phyloP scores from a whole-genome alignment of 2,329 filamentous ascomycete genomes.

The Aspergillus pseudoviridinutans region DNA sequence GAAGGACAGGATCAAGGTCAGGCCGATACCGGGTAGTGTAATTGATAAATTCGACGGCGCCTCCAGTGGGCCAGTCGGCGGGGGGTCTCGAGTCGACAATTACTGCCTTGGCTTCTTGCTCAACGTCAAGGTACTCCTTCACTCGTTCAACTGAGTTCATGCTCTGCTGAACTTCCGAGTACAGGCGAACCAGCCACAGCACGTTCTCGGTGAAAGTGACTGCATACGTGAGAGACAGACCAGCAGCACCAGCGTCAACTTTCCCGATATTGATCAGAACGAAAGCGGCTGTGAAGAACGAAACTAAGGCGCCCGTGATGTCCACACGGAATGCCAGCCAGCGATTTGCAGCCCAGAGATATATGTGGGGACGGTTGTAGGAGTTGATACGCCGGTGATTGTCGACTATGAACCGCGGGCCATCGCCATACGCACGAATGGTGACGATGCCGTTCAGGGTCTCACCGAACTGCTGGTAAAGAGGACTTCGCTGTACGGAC shows the following conservation, averaged over 20 bases:
- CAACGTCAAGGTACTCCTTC: conserved; percentile 94
- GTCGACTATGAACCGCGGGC: conserved; percentile 87
- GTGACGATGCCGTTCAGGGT: conserved; percentile 92
- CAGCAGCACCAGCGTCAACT: conserved; percentile 86
- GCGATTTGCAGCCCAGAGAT: conserved; percentile 91
- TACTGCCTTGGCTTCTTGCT: conserved; percentile 80
- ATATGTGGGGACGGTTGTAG: conserved; percentile 90
- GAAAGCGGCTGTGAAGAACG: conserved; percentile 90
- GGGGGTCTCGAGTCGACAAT: conserved; percentile 75
- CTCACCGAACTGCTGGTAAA: conserved; percentile 98
- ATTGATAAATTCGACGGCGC: conserved; percentile 78
- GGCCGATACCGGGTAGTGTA: conserved; percentile 87
- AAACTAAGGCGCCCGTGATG: conserved; percentile 80
- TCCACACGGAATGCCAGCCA: conserved; percentile 95
- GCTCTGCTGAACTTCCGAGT: conserved; percentile 94
- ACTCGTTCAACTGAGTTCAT: conserved; percentile 99
- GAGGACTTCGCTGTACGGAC: conserved; percentile 85
- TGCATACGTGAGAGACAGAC: conserved; percentile 90
- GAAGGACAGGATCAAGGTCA: conserved; percentile 83
- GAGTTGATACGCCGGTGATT: conserved; percentile 85
- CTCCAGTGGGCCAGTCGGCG: conserved; percentile 77
- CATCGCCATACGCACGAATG: conserved; percentile 92
- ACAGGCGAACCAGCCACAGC: conserved; percentile 90
- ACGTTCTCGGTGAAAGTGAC: conserved; percentile 97
- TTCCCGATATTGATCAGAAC: conserved; percentile 77